Conservation (phyloP, 306 rosid species). For the Clitoria ternatea region DNA sequence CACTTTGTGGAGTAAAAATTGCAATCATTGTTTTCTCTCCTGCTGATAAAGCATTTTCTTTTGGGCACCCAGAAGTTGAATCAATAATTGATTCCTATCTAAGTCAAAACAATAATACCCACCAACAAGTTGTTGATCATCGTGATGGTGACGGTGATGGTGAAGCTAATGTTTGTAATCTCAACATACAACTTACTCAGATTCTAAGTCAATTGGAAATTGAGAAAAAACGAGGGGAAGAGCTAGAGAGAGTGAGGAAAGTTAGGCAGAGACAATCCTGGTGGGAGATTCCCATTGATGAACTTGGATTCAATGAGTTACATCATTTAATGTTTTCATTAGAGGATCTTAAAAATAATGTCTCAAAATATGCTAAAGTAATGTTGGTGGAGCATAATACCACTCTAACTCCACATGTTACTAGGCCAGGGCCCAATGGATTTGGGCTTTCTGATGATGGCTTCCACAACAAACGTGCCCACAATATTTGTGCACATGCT, state of each 20-base stretch:
- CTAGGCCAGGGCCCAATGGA: not conserved
- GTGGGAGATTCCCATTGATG: conserved; percentile 25
- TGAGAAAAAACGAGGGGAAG: conserved; percentile 16
- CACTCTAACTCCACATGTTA: not conserved
- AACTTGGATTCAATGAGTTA: conserved; percentile 15
- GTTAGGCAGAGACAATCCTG: conserved; percentile 14
- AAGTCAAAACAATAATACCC: not conserved
- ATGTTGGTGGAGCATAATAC: conserved; percentile 2
- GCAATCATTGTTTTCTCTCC: conserved; percentile 29
- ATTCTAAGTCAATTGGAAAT: conserved; percentile 7
- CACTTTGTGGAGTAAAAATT: conserved; percentile 30
- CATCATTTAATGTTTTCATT: conserved; percentile 15
- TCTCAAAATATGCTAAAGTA: conserved; percentile 21
- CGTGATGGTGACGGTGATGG: too few species aligned
- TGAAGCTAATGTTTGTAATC: not conserved
- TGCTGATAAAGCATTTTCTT: conserved; percentile 17
- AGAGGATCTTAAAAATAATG: conserved; percentile 12
- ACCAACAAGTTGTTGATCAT: not conserved
- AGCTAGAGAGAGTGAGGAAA: conserved; percentile 1
- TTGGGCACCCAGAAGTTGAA: conserved; percentile 32
- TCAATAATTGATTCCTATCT: conserved; percentile 14
- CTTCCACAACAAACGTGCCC: not conserved
- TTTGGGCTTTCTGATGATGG: conserved; percentile 3
- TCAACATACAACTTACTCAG: conserved; percentile 19
- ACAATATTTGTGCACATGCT: not conserved